phyloP scores from a whole-genome alignment of 2,329 filamentous ascomycete genomes.

The Aschersonia sp. region DNA sequence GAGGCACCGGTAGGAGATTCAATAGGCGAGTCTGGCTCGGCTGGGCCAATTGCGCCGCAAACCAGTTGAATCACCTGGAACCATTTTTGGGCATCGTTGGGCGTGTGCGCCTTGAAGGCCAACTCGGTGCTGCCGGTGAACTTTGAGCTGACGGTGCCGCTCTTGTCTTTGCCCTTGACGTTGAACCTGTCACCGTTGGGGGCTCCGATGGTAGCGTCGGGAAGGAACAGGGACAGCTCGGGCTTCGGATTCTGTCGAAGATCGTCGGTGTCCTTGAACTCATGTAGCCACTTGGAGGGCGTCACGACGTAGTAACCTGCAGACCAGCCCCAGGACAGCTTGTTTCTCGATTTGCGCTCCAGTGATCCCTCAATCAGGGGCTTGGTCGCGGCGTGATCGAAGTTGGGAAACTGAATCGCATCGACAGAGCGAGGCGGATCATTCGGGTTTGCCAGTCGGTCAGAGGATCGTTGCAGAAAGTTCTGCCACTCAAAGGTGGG shows the following conservation, averaged over 20 bases:
- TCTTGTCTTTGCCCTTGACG: slow-evolving; percentile 87
- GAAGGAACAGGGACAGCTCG: slow-evolving; percentile 81
- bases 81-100: slow-evolving; percentile 75
- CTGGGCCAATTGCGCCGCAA: slow-evolving; percentile 34
- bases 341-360: slow-evolving; percentile 81
- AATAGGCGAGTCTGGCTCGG: slow-evolving; percentile 14
- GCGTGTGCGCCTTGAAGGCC: slow-evolving; percentile 73
- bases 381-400: slow-evolving; percentile 66
- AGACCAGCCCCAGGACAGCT: slow-evolving; percentile 63
- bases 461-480: slow-evolving; percentile 59
- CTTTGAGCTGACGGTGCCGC: slow-evolving; percentile 66
- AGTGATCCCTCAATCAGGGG: slow-evolving; percentile 77
- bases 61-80: slow-evolving; percentile 55
- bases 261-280: slow-evolving; percentile 87
- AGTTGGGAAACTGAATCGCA: slow-evolving; percentile 73
- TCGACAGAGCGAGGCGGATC: slow-evolving; percentile 60
- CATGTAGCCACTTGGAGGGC: slow-evolving; percentile 77
- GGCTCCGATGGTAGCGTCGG: slow-evolving; percentile 67
- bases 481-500: slow-evolving; percentile 84
- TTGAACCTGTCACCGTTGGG: slow-evolving; percentile 74
- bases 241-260: slow-evolving; percentile 58
- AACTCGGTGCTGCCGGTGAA: slow-evolving; percentile 70
- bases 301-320: slow-evolving; percentile 85
- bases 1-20: slow-evolving; percentile 8
- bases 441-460: slow-evolving; percentile 64